These are phyloP conservation scores for Rubroboletus satanas DNA, from an alignment of 768 basidiomycete genomes.

Conservation along the genomic window DNA sequence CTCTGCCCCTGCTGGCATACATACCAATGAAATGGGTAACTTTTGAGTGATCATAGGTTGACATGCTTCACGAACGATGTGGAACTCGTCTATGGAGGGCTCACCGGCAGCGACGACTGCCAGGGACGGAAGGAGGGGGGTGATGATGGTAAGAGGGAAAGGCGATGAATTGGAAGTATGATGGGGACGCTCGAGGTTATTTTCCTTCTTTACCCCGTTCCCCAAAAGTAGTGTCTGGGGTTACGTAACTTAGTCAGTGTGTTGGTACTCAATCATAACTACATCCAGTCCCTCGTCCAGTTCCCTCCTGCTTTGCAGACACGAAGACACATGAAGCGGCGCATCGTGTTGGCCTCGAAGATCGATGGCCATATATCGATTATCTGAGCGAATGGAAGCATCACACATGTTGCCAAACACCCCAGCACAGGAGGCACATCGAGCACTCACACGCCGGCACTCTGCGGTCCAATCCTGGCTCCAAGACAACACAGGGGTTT, in stretches of 20 bases:
- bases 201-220: conserved; percentile 18
- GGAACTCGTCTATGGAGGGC: conserved; percentile 5
- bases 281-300: neutral
- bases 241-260: conserved; percentile 25
- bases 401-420: neutral
- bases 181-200: conserved; percentile 11
- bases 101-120: conserved; percentile 4
- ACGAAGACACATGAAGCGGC: neutral
- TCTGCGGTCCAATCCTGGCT: conserved; percentile 12
- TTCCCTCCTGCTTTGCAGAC: neutral
- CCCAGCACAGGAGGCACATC: conserved; percentile 26
- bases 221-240: conserved; percentile 32
- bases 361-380: conserved; percentile 14
- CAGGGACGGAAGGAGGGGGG: conserved; percentile 4
- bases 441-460: conserved; percentile 5
- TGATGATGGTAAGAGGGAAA: conserved; percentile 22
- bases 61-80: conserved; percentile 19
- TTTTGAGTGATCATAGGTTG: conserved; percentile 52
- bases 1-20: conserved; percentile 8
- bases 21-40: conserved; percentile 63
- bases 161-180: conserved; percentile 1
- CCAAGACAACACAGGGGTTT: neutral
- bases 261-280: neutral
- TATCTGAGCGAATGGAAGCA: conserved; percentile 5
- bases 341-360: conserved; percentile 14